A percentile compares a stretch with the other conserved stretches of the same genome.
Conservation (phyloP, 768 basidiomycete genomes). For the Boletellus ananiceps region DNA sequence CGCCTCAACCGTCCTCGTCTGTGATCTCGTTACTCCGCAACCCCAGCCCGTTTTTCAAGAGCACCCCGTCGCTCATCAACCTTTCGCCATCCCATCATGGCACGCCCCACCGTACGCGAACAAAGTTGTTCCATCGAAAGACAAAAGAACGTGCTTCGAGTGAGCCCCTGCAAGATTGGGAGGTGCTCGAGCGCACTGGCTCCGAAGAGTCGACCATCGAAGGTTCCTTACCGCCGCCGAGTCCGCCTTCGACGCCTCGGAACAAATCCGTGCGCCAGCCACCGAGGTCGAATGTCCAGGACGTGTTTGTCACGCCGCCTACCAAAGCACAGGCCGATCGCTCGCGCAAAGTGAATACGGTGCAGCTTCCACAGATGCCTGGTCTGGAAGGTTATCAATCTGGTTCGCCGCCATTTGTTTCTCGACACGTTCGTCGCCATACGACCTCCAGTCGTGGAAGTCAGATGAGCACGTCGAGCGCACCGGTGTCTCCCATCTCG, state of each 20-base stretch:
- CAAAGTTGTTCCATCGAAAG: constrained; percentile 33
- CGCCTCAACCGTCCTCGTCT: constrained; percentile 33
- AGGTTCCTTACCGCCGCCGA: constrained; percentile 18
- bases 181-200: constrained; percentile 27
- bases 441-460: constrained; percentile 31
- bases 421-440: constrained; percentile 31
- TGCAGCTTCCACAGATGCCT: constrained; percentile 21
- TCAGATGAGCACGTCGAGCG: constrained; percentile 28
- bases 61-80: constrained; percentile 29
- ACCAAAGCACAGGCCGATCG: constrained; percentile 11
- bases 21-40: constrained; percentile 33
- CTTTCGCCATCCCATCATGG: constrained; percentile 31
- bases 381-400: constrained; percentile 19
- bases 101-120: constrained; percentile 25
- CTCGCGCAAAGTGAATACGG: constrained; percentile 22
- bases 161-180: constrained; percentile 32
- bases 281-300: constrained; percentile 5
- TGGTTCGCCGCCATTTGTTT: constrained; percentile 32
- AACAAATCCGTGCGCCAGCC: constrained; percentile 11
- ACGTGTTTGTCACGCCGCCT: constrained; percentile 16
- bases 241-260: constrained; percentile 22
- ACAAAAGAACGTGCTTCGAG: constrained; percentile 33
- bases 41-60: constrained; percentile 34
- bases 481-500: constrained; percentile 31
- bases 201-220: constrained; percentile 25